These are phyloP conservation scores for Akebia trifoliata DNA, from an alignment of 164 flowering plant species.

Conservation along the genomic window DNA sequence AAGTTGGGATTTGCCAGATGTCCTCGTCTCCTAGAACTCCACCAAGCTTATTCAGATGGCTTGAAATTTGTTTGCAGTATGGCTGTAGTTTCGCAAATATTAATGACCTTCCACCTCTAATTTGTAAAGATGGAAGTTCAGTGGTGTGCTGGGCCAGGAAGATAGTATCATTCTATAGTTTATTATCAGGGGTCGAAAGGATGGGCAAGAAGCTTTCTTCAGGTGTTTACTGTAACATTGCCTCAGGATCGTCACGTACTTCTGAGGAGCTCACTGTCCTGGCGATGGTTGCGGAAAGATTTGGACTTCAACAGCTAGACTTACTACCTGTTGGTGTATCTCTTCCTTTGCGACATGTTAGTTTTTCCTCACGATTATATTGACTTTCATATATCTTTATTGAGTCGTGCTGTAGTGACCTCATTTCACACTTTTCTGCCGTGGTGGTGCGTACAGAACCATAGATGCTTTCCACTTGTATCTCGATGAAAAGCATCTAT, in stretches of 20 bases:
- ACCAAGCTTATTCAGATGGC: slow-evolving; percentile 88
- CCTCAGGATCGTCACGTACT: slow-evolving; percentile 54
- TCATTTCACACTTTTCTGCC: no score
- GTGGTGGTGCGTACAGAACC: no score
- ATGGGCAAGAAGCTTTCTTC: slow-evolving; percentile 62
- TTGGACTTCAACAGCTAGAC: slow-evolving; percentile 83
- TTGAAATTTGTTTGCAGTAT: slow-evolving; percentile 62
- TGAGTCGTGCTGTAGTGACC: no score
- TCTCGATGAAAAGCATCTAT: no score
- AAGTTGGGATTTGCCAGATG: slow-evolving; percentile 17
- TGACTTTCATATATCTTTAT: neutral
- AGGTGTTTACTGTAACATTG: slow-evolving; percentile 69
- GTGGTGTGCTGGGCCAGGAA: slow-evolving; percentile 73
- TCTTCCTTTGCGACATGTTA: slow-evolving; percentile 94
- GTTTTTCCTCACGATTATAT: slow-evolving; percentile 16
- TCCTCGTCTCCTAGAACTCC: slow-evolving; percentile 40
- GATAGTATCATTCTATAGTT: slow-evolving; percentile 77
- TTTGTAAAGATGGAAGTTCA: slow-evolving; percentile 55
- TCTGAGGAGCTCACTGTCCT: slow-evolving; percentile 73
- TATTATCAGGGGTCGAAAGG: slow-evolving; percentile 62
- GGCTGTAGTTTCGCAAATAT: slow-evolving; percentile 47
- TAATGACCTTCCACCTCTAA: slow-evolving; percentile 66
- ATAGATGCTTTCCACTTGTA: no score
- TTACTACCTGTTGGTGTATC: slow-evolving; percentile 85
- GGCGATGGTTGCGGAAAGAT: slow-evolving; percentile 96